Base-by-base conservation (phyloP, 768 basidiomycete genomes). In the Paxillus involutus region DNA sequence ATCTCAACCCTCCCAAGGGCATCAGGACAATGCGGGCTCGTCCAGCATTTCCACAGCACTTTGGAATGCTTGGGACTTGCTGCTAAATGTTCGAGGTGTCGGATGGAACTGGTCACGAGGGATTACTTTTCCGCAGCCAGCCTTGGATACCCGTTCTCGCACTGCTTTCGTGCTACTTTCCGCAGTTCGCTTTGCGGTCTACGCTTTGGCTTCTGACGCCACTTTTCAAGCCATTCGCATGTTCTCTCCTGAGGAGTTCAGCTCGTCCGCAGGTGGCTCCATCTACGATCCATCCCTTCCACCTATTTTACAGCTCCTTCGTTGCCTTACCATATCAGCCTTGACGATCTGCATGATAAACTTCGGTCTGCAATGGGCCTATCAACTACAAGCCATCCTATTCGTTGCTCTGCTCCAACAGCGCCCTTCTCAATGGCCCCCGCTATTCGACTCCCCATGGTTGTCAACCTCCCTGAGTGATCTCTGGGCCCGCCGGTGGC, bases 231-330 rank as follows among this genome's bases (percentile, higher is more conserved):
- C 12, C 3, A 47, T 56, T 6, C 59, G 58, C 26, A 33, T 47
- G 5, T 71, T 81, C 35, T 70, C 70, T 9, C 79, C 80, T 0
- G 60, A 68, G 11, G 73, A 75, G 6, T 64, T 81, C 57, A 65
- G 65, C 13, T 59, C 67, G 0, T 45, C 55, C n/a, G 29, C 55
- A 3, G 74, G 75, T 40, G 75, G 69, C 4, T 57, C 71, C n/a
- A 68, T 80, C 50, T 74, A 71, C 55, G 69, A 71, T 53, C 52
- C 68, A 8, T 62, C 61, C 41, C 65, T 75, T 16, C 64, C 72
- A 4, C 59, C 57, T 6, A 30, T 77, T 65, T 48, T 58, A 0
- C 65, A 70, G 35, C 71, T 71, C 51, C 30, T n/a, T n/a, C n/a
- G n/a, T n/a, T n/a, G n/a, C n/a, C n/a, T n/a, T n/a, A n/a, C n/a